Conservation (phyloP, 257 asterid genomes). For the Craterostigma plantagineum region DNA sequence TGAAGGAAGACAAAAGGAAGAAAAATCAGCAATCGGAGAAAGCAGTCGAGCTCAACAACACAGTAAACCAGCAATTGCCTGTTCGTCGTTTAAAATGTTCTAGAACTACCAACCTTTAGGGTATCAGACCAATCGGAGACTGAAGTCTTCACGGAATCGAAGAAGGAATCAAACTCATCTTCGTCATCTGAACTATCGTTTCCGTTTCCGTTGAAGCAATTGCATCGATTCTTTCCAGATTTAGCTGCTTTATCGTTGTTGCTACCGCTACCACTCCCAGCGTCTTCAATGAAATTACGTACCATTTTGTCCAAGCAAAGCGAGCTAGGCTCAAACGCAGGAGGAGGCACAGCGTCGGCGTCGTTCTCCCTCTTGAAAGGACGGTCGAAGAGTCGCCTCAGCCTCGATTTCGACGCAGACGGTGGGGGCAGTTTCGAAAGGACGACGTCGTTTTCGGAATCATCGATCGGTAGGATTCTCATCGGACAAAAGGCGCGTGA, state of each 20-base stretch:
- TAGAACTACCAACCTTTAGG: constrained; percentile 37
- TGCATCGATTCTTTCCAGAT: constrained; percentile 39
- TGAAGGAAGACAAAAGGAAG: constrained; percentile 2
- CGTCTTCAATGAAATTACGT: constrained; percentile 62
- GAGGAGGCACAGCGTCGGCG: constrained; percentile 11
- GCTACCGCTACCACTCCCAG: constrained; percentile 44
- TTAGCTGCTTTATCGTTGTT: not conserved
- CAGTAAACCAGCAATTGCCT: not conserved
- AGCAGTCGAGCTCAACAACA: not conserved
- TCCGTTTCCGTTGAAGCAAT: constrained; percentile 73
- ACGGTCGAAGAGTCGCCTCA: constrained; percentile 77
- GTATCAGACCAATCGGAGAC: constrained; percentile 43
- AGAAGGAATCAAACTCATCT: constrained; percentile 45
- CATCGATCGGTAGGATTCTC: constrained; percentile 81
- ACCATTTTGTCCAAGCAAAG: constrained; percentile 85
- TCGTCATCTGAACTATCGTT: constrained; percentile 58
- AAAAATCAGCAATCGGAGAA: not conserved
- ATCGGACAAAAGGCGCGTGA: constrained; percentile 31
- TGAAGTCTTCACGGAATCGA: constrained; percentile 31
- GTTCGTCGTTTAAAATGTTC: no score
- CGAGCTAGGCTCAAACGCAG: constrained; percentile 66
- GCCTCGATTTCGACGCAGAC: constrained; percentile 50
- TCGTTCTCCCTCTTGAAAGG: constrained; percentile 51
- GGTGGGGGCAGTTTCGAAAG: constrained; percentile 8
- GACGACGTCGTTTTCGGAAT: constrained; percentile 27